Conservation (phyloP, 352 stramenopile genomes). For the Phytophthora cryptogea region DNA sequence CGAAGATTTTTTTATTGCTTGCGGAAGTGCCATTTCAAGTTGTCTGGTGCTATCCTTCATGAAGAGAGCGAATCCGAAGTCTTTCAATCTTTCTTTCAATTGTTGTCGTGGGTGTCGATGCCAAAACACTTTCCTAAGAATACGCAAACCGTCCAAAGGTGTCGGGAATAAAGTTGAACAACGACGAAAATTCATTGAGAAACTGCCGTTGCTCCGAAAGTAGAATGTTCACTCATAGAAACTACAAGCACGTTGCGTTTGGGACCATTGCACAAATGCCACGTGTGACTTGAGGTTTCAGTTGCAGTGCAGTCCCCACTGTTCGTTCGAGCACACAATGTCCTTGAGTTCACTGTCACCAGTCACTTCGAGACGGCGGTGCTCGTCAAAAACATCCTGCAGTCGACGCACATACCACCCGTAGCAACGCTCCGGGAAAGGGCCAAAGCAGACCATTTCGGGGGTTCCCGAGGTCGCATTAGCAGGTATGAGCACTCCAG, state of each 20-base stretch:
- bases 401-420: not conserved
- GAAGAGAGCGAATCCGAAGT: too few relatives aligned
- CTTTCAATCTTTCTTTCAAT: too few relatives aligned
- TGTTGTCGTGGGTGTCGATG: too few relatives aligned
- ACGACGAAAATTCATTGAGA: too few relatives aligned
- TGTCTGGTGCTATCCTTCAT: too few relatives aligned
- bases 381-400: conserved; percentile 8
- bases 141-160: too few relatives aligned
- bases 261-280: not conserved
- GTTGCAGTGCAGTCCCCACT: conserved; percentile 5
- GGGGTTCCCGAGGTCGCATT: conserved; percentile 2
- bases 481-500: not conserved
- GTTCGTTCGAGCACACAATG: not conserved
- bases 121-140: too few relatives aligned
- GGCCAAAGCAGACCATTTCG: conserved; percentile 9
- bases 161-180: too few relatives aligned
- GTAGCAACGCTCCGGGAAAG: conserved; percentile 12
- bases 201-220: too few relatives aligned
- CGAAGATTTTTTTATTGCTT: not conserved
- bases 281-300: not conserved
- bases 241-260: too few relatives aligned
- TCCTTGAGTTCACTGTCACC: conserved; percentile 3
- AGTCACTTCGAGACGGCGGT: conserved; percentile 10
- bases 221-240: not conserved
- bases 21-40: not conserved